These are phyloP conservation scores for Candida hispaniensis DNA, from an alignment of 805 yeast species.

Conservation along the genomic window DNA sequence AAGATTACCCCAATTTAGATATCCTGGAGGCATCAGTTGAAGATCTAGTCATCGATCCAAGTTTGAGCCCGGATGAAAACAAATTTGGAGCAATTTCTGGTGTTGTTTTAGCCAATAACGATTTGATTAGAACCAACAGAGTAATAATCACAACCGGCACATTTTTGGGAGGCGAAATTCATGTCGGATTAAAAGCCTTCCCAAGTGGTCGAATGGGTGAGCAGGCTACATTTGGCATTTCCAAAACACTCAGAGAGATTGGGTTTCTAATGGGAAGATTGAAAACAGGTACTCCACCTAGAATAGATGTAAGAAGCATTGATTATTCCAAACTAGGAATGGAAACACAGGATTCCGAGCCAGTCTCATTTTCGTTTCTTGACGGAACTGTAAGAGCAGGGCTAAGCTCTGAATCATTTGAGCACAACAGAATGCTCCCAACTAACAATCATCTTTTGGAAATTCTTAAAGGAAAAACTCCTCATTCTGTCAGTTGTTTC, in stretches of 20 bases:
- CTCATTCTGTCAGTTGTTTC: conserved; percentile 44
- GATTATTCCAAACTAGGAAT: conserved; percentile 50
- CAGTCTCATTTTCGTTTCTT: conserved; percentile 82
- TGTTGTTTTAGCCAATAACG: conserved; percentile 59
- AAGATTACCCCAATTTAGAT: conserved; percentile 39
- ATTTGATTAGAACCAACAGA: conserved; percentile 44
- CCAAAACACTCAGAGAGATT: conserved; percentile 60
- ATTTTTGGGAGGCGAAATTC: conserved; percentile 87
- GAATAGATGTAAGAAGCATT: conserved; percentile 63
- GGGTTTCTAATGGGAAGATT: conserved; percentile 81
- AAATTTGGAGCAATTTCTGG: conserved; percentile 46
- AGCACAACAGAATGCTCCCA: no score
- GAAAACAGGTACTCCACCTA: conserved; percentile 96
- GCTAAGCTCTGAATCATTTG: background rate
- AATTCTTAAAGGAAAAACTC: conserved; percentile 1
- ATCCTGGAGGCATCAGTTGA: conserved; percentile 69
- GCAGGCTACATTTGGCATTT: conserved; percentile 78
- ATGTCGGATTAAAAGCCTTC: conserved; percentile 65
- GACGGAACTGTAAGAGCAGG: conserved; percentile 48
- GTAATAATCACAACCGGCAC: conserved; percentile 95
- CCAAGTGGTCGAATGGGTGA: conserved; percentile 96
- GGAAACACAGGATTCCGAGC: conserved; percentile 75
- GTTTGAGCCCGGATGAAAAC: conserved; percentile 17
- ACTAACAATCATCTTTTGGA: conserved; percentile 34
- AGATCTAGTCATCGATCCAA: conserved; percentile 45